Evolutionary conservation across 2,329 filamentous ascomycete species (phyloP), one percentile per base, ranked within the genome.

Genomic region (Leptographium radiaticola): DNA sequence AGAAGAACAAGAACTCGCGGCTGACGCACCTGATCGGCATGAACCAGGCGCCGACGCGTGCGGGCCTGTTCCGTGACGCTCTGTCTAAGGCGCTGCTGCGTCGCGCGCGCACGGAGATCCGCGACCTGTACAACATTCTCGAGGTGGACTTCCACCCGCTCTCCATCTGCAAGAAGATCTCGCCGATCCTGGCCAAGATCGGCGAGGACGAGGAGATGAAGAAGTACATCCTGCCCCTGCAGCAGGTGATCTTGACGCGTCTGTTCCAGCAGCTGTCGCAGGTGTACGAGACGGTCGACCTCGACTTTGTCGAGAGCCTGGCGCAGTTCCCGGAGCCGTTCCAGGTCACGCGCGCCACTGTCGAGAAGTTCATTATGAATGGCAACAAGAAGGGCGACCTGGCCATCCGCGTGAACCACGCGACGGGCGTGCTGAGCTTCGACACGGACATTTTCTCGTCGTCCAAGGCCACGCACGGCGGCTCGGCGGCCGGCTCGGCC

Each of bases 331-430:
- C 93, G 11, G 90, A 95, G 67, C 89, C 93, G 44, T 97, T 94
- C 80, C 86, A 96, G 72, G 89, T 97, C 61, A 86, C 81, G 59
- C 84, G 87, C 53, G 83, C 85, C 60, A 95, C 88, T 58, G 94
- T 98, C 61, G 93, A 98, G 77, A 98, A 97, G 75, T 98, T 98
- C 77, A 97, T 98, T 77, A 98, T 98, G 93, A 98, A 98, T 71
- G 93, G 93, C 59, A 97, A 95, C 80, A 98, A 98, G 83, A 98
- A 98, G 81, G 93, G 93, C 55, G 93, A 98, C 64, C 79, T 98
- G 47, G 87, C 93, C 53, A 94, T 98, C 63, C 89, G 93, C 58
- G 89, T 97, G 71, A 88, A 97, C 67, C 93, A 98, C 67, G 89
- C 89, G 58, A 91, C 90, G 53, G 89, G 93, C 57, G 87, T 96